Base-by-base conservation (phyloP, 164 flowering plant genomes). In the Vitis riparia region DNA sequence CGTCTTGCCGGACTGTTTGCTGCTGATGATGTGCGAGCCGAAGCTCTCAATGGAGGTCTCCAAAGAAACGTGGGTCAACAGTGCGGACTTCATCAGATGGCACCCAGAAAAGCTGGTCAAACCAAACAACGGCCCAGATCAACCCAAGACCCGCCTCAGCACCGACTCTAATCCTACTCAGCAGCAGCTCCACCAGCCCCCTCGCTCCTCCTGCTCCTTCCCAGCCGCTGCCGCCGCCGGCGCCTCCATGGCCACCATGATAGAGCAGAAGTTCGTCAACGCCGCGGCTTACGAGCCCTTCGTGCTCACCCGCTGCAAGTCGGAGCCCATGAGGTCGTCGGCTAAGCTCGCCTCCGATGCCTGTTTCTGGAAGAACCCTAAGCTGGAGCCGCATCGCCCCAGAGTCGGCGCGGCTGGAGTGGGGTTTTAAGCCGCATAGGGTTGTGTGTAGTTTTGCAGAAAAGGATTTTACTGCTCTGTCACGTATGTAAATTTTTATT, bases 31-130 rank as follows among this genome's bases (percentile, higher is more conserved):
- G 97, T 87, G 89, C 65, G 99, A 95, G 80, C 98, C 99, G 3
- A 96, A 96, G 78, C 80, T 96, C 11, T 96, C 99, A 10, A 96
- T 93, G 97, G 99, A 96, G 77, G 98, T 96, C 11, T 89, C 97
- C 15, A 89, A 87, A 77, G 99, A 96, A 71, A 96, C 98, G 0
- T 96, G 98, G 99, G 97, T 93, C 3, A 88, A 97, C 76, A 86
- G 88, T 30, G 83, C 90, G 1, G 99, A 95, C 69, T 93, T 93
- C 89, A 73, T 89, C 76, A 66, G 88, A 59, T 80, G 86, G 74
- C 77, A 80, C 7, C 93, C 93, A 51, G 82, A 77, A 50, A 75
- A 73, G 51, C 68, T 71, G 32, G 70, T 44, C 50, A 73, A 65
- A 50, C 47, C 71, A 44, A 58, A 60, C 17, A 48, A 73, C 71